Conservation (phyloP, 73 alveolate species). For the Paramecium bursaria region DNA sequence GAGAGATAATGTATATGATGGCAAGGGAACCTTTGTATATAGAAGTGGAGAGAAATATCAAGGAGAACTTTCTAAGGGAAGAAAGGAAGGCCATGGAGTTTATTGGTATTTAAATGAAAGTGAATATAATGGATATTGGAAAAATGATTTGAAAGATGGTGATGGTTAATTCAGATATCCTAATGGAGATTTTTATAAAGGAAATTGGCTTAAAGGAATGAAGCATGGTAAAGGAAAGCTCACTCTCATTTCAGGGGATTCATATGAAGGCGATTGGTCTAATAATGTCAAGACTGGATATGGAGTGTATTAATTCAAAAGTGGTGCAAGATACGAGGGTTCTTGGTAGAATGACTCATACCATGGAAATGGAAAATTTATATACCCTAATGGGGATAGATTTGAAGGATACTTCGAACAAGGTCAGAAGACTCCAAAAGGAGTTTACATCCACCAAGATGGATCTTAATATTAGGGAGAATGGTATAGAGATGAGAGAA, state of each 20-base stretch:
- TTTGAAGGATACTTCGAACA: conserved; percentile 68
- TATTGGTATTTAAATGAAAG: conserved; percentile 67
- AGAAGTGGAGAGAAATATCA: conserved; percentile 66
- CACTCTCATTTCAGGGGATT: conserved; percentile 84
- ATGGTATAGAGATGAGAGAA: conserved; percentile 67
- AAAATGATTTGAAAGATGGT: conserved; percentile 66
- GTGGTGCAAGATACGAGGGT: conserved; percentile 69
- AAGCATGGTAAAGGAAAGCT: conserved; percentile 87
- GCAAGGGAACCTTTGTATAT: conserved; percentile 58
- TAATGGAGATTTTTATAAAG: conserved; percentile 81
- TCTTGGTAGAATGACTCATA: conserved; percentile 55
- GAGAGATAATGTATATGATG: conserved; percentile 63
- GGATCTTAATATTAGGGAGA: conserved; percentile 46
- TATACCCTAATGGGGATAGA: conserved; percentile 75
- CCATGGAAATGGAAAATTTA: conserved; percentile 70
- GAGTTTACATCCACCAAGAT: conserved; percentile 1
- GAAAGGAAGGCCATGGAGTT: conserved; percentile 63
- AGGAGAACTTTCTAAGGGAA: conserved; percentile 60
- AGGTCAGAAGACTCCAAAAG: conserved; percentile 17
- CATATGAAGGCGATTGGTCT: conserved; percentile 88
- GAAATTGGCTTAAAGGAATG: conserved; percentile 82
- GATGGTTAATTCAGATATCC: conserved; percentile 74
- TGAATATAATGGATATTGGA: conserved; percentile 67
- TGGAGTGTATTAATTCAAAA: conserved; percentile 56
- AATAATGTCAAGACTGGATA: conserved; percentile 54